Conservation (phyloP, 2,329 filamentous ascomycete species). For the Aplosporella prunicola region DNA sequence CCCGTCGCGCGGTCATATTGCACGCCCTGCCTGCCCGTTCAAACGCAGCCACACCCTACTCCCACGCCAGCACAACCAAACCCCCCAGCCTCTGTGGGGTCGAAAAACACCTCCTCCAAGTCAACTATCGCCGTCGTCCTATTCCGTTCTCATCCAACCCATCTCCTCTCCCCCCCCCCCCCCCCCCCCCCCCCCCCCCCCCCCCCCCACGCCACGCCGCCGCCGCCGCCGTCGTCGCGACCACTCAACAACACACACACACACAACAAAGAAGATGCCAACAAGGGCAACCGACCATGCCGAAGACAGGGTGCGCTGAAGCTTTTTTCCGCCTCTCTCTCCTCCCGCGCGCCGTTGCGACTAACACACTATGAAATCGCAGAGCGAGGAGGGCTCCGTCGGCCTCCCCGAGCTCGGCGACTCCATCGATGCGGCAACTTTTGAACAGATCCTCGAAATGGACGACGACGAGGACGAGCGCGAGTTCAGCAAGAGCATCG, state of each 20-base stretch:
- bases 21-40: slow-evolving; percentile 1
- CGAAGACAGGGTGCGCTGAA: slow-evolving; percentile 14
- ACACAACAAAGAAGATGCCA: background rate
- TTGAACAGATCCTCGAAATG: slow-evolving; percentile 96
- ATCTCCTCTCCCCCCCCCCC: background rate
- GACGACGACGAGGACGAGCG: slow-evolving; percentile 78
- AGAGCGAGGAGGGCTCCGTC: slow-evolving; percentile 40
- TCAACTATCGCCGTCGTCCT: no score
- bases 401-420: slow-evolving; percentile 58
- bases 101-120: no score
- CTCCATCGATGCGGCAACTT: slow-evolving; percentile 68
- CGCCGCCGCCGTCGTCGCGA: no score
- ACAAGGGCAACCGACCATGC: slow-evolving; percentile 11
- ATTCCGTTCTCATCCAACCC: no score
- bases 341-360: background rate
- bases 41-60: no score
- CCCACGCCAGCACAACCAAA: no score
- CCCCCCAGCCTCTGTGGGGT: no score
- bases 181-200: background rate
- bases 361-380: slow-evolving; percentile 18
- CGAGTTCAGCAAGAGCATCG: slow-evolving; percentile 83
- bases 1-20: slow-evolving; percentile 9
- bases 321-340: slow-evolving; percentile 6
- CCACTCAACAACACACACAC: no score
- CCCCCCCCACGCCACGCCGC: no score